These are phyloP conservation scores for Laguncularia racemosa DNA, from an alignment of 345 rosid species.

Conservation along the genomic window DNA sequence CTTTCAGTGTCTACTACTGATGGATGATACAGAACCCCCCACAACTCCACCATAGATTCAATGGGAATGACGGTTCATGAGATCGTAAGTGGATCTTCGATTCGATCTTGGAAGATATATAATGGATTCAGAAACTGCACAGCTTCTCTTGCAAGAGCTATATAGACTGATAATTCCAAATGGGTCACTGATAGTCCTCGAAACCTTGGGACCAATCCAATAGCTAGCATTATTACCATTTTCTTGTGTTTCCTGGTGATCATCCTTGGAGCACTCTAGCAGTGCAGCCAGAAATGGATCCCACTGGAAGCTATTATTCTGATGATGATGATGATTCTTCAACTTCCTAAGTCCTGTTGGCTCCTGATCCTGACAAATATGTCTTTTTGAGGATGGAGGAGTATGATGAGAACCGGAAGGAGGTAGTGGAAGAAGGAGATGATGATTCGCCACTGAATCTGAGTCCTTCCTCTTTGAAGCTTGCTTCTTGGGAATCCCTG, in stretches of 20 bases:
- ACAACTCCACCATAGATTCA: constrained; percentile 4
- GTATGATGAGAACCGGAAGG: constrained; percentile 32
- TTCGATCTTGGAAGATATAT: constrained; percentile 51
- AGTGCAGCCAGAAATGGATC: constrained; percentile 83
- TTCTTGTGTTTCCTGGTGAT: not conserved
- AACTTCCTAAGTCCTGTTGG: constrained; percentile 18
- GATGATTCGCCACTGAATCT: constrained; percentile 12
- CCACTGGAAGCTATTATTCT: constrained; percentile 7
- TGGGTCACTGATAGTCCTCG: constrained; percentile 24
- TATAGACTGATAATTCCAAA: constrained; percentile 59
- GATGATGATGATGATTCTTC: not conserved
- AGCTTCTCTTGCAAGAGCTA: constrained; percentile 57
- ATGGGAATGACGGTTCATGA: constrained; percentile 22
- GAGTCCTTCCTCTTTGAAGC: constrained; percentile 20
- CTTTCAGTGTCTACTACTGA: no score
- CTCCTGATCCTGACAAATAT: constrained; percentile 2
- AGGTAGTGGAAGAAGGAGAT: constrained; percentile 6
- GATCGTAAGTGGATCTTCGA: constrained; percentile 21
- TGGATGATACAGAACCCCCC: no score
- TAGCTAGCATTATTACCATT: not conserved
- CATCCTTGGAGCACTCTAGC: constrained; percentile 64
- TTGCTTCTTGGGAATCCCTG: constrained; percentile 78
- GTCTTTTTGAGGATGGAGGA: constrained; percentile 18
- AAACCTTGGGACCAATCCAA: constrained; percentile 25
- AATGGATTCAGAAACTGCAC: constrained; percentile 66